A percentile compares a stretch with the other conserved stretches of the same genome.
Evolutionary conservation across 257 asterid genomes (phyloP).

Genomic region (Avicennia marina): DNA sequence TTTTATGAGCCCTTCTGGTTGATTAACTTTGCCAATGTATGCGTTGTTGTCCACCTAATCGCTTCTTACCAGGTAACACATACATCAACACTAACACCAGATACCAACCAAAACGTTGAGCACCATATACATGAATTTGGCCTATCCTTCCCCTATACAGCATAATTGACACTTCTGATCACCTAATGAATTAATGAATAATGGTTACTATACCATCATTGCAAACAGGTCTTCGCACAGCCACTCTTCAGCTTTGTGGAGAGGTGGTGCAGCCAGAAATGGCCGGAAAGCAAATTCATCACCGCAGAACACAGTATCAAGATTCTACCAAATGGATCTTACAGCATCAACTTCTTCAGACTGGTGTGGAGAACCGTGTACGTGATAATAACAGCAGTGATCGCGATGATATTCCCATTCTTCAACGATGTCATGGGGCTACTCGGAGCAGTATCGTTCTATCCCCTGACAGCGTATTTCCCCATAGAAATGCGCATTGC

Average conservation of each 20-base stretch:
- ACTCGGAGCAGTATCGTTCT: conserved; percentile 52
- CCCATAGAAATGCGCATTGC: conserved; percentile 58
- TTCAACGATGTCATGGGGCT: conserved; percentile 51
- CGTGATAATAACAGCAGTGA: conserved; percentile 33
- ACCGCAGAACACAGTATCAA: conserved; percentile 21
- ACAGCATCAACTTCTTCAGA: conserved; percentile 36
- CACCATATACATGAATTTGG: no score
- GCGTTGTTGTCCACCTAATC: conserved; percentile 33
- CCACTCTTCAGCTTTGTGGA: conserved; percentile 53
- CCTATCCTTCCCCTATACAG: no score
- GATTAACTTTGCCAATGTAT: conserved; percentile 33
- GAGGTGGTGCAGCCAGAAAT: conserved; percentile 23
- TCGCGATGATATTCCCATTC: conserved; percentile 61
- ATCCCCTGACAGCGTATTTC: conserved; percentile 50
- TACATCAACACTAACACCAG: no score
- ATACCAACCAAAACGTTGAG: no score
- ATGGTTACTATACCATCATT: no score
- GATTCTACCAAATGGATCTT: conserved; percentile 6
- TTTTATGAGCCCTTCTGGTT: conserved; percentile 40
- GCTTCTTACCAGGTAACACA: conserved; percentile 38
- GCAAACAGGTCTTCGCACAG: conserved; percentile 46
- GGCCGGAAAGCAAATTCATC: conserved; percentile 48
- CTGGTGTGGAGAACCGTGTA: conserved; percentile 44
- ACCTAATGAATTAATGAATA: no score
- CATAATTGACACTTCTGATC: no score